phyloP scores from a whole-genome alignment of 2,329 filamentous ascomycete species.

The Penicillium oxalicum region DNA sequence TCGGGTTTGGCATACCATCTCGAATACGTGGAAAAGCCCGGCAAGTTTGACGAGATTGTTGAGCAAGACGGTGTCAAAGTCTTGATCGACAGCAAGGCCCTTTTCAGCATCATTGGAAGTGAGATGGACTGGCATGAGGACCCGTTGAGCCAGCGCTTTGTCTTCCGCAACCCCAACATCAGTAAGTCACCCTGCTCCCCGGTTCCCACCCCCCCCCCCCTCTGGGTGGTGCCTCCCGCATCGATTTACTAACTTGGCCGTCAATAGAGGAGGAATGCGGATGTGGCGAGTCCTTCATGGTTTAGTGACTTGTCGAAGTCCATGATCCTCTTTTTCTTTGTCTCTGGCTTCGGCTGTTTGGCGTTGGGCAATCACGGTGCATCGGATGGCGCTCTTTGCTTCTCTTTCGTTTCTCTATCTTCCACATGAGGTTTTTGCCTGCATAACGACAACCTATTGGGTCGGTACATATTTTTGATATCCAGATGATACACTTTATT shows the following conservation, averaged over 20 bases:
- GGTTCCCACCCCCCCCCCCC: too few relatives aligned
- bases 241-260: constrained; percentile 17
- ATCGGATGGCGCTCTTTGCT: constrained; percentile 35
- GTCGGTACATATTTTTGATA: constrained; percentile 21
- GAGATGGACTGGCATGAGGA: constrained; percentile 99
- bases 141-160: constrained; percentile 83
- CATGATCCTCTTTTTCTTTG: constrained; percentile 8
- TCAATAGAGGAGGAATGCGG: constrained; percentile 86
- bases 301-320: constrained; percentile 34
- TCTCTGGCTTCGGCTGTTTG: constrained; percentile 8
- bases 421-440: constrained; percentile 2
- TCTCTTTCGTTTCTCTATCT: neutral
- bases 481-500: constrained; percentile 15
- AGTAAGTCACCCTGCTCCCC: constrained; percentile 57
- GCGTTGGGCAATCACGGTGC: constrained; percentile 25
- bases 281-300: constrained; percentile 94
- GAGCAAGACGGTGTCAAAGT: constrained; percentile 96
- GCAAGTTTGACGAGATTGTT: constrained; percentile 80
- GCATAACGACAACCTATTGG: constrained; percentile 10
- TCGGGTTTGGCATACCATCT: constrained; percentile 89
- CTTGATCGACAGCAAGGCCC: constrained; percentile 90
- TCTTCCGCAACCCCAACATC: constrained; percentile 96
- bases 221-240: neutral
- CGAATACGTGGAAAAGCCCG: constrained; percentile 90
- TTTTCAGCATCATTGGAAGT: constrained; percentile 96